phyloP scores from a whole-genome alignment of 2,329 filamentous ascomycete genomes.

The Cercospora sesami region DNA sequence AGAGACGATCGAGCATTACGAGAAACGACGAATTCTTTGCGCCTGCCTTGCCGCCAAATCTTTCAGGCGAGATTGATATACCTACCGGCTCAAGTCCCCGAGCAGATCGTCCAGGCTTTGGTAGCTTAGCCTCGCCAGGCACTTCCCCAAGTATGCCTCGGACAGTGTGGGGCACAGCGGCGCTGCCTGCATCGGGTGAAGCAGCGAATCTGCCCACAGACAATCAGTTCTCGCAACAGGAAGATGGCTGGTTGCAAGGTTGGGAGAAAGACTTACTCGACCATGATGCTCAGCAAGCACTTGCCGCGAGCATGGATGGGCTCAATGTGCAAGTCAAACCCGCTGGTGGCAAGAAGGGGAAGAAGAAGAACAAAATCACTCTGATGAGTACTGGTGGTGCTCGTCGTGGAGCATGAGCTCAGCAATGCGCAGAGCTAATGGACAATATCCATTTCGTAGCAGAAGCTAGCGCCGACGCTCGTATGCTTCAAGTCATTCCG shows the following conservation, averaged over 20 bases:
- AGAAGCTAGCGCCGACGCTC: background rate
- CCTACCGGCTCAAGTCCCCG: constrained; percentile 49
- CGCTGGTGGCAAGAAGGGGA: constrained; percentile 56
- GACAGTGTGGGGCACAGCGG: constrained; percentile 91
- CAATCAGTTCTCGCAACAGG: constrained; percentile 44
- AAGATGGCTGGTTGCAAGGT: constrained; percentile 85
- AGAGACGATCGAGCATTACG: constrained; percentile 56
- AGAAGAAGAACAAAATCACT: constrained; percentile 68
- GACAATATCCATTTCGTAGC: background rate
- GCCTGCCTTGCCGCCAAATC: constrained; percentile 31
- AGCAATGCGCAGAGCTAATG: background rate
- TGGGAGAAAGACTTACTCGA: constrained; percentile 75
- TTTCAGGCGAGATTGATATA: constrained; percentile 35
- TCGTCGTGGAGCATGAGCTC: constrained; percentile 14
- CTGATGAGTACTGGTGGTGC: constrained; percentile 62
- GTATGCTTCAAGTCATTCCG: background rate
- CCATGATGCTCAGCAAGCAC: constrained; percentile 56
- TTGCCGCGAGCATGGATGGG: constrained; percentile 24
- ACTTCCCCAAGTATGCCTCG: constrained; percentile 73
- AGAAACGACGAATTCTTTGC: constrained; percentile 41
- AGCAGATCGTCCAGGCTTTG: constrained; percentile 63
- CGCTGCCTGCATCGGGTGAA: constrained; percentile 60
- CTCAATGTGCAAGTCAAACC: constrained; percentile 42
- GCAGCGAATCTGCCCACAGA: constrained; percentile 45
- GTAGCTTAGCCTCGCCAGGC: constrained; percentile 71